phyloP scores from a whole-genome alignment of 805 yeast species.

The Lipomyces sp. region DNA sequence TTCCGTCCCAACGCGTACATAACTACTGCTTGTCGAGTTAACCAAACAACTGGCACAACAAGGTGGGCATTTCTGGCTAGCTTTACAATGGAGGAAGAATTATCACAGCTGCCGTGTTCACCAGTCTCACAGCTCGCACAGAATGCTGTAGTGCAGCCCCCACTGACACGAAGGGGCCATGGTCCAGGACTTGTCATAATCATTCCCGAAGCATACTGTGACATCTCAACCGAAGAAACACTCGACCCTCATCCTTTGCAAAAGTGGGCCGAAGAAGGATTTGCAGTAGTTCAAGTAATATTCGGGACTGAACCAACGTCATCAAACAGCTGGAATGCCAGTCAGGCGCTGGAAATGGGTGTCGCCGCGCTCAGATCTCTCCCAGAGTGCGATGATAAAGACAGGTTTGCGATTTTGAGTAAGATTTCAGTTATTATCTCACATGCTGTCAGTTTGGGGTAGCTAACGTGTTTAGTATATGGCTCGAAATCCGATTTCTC shows the following conservation, averaged over 20 bases:
- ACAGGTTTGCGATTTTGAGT: neutral
- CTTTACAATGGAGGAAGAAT: neutral
- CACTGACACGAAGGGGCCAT: neutral
- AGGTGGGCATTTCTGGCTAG: neutral
- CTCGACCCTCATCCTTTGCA: constrained; percentile 1
- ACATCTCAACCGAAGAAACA: neutral
- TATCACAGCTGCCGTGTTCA: neutral
- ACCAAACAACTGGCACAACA: neutral
- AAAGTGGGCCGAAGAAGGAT: constrained; percentile 1
- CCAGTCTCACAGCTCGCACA: neutral
- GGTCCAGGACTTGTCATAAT: neutral
- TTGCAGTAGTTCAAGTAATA: neutral
- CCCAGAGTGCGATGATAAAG: neutral
- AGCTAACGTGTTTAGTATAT: neutral
- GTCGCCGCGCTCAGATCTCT: neutral
- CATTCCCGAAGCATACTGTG: neutral
- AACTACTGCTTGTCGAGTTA: too few species aligned
- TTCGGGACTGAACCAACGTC: neutral
- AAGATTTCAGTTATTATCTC: neutral
- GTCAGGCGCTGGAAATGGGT: neutral
- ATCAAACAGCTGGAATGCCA: neutral
- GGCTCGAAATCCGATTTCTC: neutral
- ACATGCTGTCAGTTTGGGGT: neutral
- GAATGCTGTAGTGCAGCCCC: neutral
- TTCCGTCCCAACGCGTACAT: too few species aligned